Conservation (phyloP, 2,329 filamentous ascomycete genomes). For the Endothia cerciana region DNA sequence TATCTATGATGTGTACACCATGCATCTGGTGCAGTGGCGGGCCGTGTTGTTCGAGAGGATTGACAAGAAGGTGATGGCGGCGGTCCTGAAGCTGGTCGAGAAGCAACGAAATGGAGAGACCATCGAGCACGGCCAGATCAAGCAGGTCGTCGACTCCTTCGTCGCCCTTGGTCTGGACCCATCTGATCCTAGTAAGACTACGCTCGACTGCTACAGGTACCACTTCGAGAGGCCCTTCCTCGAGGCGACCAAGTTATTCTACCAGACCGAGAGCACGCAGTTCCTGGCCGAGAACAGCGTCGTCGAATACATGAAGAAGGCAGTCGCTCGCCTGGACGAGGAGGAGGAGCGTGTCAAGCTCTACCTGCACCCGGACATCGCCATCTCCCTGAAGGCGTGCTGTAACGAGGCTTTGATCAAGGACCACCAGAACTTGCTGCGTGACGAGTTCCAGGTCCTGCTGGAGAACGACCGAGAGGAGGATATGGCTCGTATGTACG, state of each 20-base stretch:
- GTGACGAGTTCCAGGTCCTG: slow-evolving; percentile 94
- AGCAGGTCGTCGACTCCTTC: slow-evolving; percentile 95
- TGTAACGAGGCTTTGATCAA: slow-evolving; percentile 90
- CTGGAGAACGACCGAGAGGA: slow-evolving; percentile 94
- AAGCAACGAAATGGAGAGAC: slow-evolving; percentile 98
- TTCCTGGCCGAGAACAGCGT: slow-evolving; percentile 97
- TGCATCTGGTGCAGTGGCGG: slow-evolving; percentile 95
- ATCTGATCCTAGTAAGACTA: slow-evolving; percentile 89
- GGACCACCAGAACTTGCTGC: slow-evolving; percentile 81
- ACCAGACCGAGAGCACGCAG: slow-evolving; percentile 87
- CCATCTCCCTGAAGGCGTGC: slow-evolving; percentile 77
- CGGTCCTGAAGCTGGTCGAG: slow-evolving; percentile 92
- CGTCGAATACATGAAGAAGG: slow-evolving; percentile 99
- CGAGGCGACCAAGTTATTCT: slow-evolving; percentile 80
- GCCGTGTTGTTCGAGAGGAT: slow-evolving; percentile 86
- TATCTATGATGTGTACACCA: slow-evolving; percentile 96
- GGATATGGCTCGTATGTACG: slow-evolving; percentile 96
- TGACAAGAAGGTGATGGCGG: slow-evolving; percentile 88
- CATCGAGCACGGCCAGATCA: slow-evolving; percentile 95
- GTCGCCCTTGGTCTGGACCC: slow-evolving; percentile 94
- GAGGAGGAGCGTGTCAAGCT: slow-evolving; percentile 92
- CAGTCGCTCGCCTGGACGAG: slow-evolving; percentile 83
- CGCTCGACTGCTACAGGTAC: slow-evolving; percentile 89
- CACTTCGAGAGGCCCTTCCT: slow-evolving; percentile 95
- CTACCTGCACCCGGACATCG: slow-evolving; percentile 91